Conservation (phyloP, 2,329 filamentous ascomycete species). For the Epichloe glyceriae region DNA sequence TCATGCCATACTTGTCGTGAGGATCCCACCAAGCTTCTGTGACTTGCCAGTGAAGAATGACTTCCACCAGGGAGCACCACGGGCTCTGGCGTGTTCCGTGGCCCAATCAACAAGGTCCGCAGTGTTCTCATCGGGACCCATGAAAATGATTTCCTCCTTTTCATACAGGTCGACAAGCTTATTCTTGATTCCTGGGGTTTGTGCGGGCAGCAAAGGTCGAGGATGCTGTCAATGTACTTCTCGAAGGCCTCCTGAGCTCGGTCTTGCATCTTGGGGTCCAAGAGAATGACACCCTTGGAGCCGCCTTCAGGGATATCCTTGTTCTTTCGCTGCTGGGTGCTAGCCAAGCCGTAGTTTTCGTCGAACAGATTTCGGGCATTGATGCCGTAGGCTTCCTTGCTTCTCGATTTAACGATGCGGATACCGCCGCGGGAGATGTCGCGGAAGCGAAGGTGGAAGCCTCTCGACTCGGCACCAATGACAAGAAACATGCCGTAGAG, state of each 20-base stretch:
- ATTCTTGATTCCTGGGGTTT: conserved; percentile 95
- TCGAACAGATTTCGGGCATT: conserved; percentile 95
- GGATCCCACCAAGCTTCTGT: conserved; percentile 88
- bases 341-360: conserved; percentile 96
- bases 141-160: conserved; percentile 93
- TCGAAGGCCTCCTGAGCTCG: conserved; percentile 88
- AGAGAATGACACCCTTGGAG: conserved; percentile 91
- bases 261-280: conserved; percentile 89
- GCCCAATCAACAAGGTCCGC: conserved; percentile 96
- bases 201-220: conserved; percentile 86
- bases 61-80: conserved; percentile 97
- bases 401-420: conserved; percentile 95
- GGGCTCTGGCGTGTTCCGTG: conserved; percentile 78
- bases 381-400: conserved; percentile 89
- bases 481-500: conserved; percentile 98
- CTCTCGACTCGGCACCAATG: conserved; percentile 90
- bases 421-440: conserved; percentile 96
- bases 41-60: conserved; percentile 99
- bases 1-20: conserved; percentile 95
- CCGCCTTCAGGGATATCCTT: conserved; percentile 98
- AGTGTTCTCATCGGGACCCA: conserved; percentile 98
- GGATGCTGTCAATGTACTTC: conserved; percentile 98
- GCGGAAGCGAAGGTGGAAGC: conserved; percentile 94
- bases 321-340: conserved; percentile 98
- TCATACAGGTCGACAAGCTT: conserved; percentile 92